Conservation (phyloP, 2,329 filamentous ascomycete genomes). For the Fusarium sp. region DNA sequence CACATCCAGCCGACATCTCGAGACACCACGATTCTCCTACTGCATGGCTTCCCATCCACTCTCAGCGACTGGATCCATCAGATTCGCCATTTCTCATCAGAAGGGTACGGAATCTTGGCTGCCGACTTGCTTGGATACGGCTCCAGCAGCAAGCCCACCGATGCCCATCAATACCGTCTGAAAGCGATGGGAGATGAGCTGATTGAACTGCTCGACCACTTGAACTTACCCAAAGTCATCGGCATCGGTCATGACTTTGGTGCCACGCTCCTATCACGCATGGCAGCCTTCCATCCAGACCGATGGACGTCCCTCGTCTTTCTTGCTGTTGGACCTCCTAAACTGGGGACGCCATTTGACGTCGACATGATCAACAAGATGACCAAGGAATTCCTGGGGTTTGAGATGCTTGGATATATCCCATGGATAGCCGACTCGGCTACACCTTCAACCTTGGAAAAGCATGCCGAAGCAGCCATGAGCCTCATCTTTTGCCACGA, state of each 20-base stretch:
- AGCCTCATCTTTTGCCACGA: slow-evolving; percentile 46
- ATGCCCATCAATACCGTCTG: slow-evolving; percentile 45
- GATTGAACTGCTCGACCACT: slow-evolving; percentile 47
- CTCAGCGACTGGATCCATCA: slow-evolving; percentile 57
- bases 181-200: slow-evolving; percentile 49
- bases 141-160: slow-evolving; percentile 46
- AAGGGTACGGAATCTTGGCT: slow-evolving; percentile 57
- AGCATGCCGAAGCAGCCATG: slow-evolving; percentile 43
- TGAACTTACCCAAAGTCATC: slow-evolving; percentile 52
- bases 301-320: slow-evolving; percentile 42
- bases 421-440: slow-evolving; percentile 39
- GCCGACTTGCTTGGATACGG: slow-evolving; percentile 57
- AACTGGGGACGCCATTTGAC: slow-evolving; percentile 45
- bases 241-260: slow-evolving; percentile 56
- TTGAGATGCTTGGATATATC: slow-evolving; percentile 49
- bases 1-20: slow-evolving; percentile 31
- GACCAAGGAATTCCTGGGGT: slow-evolving; percentile 45
- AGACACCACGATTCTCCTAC: slow-evolving; percentile 55
- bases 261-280: slow-evolving; percentile 46
- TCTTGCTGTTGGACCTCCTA: slow-evolving; percentile 47
- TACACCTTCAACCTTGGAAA: slow-evolving; percentile 38
- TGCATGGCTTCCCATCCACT: slow-evolving; percentile 63
- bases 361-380: slow-evolving; percentile 47
- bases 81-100: slow-evolving; percentile 46
- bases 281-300: slow-evolving; percentile 42